Percentiles rank a stretch among this genome's conserved stretches.
Conservation (phyloP, 2,329 filamentous ascomycete genomes). For the Ophiobolus disseminans region DNA sequence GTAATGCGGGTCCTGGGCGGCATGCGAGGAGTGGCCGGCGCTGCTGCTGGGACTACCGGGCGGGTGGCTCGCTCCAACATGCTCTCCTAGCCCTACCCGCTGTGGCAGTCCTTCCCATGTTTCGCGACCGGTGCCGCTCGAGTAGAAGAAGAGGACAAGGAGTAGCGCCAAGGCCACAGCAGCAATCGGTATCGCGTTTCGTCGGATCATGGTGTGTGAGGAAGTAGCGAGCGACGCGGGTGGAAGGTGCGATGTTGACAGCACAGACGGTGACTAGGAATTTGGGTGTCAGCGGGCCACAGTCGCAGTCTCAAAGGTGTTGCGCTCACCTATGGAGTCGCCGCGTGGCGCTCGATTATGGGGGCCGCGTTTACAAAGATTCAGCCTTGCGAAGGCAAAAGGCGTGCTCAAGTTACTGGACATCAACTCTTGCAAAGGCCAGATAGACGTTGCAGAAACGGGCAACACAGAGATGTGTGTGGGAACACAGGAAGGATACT, state of each 20-base stretch:
- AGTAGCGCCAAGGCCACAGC: conserved; percentile 36
- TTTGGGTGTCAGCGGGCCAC: conserved; percentile 7
- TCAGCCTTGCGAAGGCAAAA: not conserved
- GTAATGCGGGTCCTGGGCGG: conserved; percentile 38
- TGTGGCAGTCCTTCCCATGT: conserved; percentile 51
- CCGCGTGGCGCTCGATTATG: conserved; percentile 18
- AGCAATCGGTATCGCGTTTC: conserved; percentile 40
- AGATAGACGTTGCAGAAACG: not conserved
- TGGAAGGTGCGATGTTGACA: not conserved
- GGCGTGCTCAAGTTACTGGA: not conserved
- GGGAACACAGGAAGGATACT: not conserved
- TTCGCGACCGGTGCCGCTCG: conserved; percentile 38
- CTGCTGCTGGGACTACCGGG: conserved; percentile 9
- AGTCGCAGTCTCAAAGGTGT: conserved; percentile 1
- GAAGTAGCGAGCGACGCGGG: conserved; percentile 4
- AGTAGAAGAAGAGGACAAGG: conserved; percentile 52
- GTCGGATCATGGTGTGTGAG: conserved; percentile 32
- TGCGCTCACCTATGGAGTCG: conserved; percentile 18
- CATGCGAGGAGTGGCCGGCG: conserved; percentile 8
- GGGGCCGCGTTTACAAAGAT: not conserved
- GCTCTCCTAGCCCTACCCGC: conserved; percentile 50
- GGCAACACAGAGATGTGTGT: not conserved
- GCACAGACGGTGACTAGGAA: not conserved
- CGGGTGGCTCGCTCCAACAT: conserved; percentile 27
- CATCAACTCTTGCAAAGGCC: conserved; percentile 2